Conservation (phyloP, 176 grass and related monocot genomes). For the Musa beccarii region DNA sequence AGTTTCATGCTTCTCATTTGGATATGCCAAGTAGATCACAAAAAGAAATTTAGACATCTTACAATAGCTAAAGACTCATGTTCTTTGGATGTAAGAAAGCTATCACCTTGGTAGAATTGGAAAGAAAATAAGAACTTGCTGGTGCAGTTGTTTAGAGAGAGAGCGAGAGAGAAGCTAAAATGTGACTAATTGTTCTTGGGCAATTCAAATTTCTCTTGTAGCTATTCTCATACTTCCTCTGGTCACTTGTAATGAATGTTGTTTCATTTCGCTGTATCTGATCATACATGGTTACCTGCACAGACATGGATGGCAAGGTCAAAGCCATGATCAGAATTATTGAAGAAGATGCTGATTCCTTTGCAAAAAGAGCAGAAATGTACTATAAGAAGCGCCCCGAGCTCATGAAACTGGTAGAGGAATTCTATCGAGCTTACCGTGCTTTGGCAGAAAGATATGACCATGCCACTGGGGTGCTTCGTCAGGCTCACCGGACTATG, state of each 20-base stretch:
- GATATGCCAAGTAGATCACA: no score
- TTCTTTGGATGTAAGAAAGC: background rate
- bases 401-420: conserved; percentile 86
- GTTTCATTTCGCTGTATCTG: background rate
- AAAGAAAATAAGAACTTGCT: no score
- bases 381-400: conserved; percentile 86
- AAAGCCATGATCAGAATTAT: conserved; percentile 97
- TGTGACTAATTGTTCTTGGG: background rate
- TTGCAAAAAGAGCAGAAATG: conserved; percentile 94
- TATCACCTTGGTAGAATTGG: background rate
- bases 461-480: conserved; percentile 77
- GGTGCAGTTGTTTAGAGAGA: background rate
- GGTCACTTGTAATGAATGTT: no score
- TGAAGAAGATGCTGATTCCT: conserved; percentile 95
- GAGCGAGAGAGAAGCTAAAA: background rate
- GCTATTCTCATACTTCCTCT: no score
- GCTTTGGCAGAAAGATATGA: conserved; percentile 92
- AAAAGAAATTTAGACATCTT: no score
- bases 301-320: conserved; percentile 88
- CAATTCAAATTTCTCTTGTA: no score
- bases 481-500: conserved; percentile 72
- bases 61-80: no score
- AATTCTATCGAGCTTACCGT: conserved; percentile 90
- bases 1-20: no score
- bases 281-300: background rate